Percentiles rank a stretch among this genome's conserved stretches.
These are phyloP conservation scores for Nothomitra cinnamomea DNA, from an alignment of 2,329 filamentous ascomycete genomes.

Conservation along the genomic window DNA sequence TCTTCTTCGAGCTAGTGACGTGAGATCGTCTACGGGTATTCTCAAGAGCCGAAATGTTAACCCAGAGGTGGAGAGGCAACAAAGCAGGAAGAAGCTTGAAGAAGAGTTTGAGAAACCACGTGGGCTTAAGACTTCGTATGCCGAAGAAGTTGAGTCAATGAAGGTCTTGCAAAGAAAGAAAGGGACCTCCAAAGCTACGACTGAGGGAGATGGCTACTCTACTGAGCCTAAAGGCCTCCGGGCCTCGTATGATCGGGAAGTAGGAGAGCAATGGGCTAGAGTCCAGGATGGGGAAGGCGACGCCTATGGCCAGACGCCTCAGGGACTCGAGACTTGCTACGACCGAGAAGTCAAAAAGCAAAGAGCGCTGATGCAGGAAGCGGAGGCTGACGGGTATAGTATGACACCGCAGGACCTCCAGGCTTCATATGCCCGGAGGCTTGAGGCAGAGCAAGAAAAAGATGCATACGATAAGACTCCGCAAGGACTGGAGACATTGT, in stretches of 20 bases:
- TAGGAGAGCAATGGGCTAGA: not conserved
- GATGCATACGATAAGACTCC: not conserved
- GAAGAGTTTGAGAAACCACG: not conserved
- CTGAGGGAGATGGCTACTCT: not conserved
- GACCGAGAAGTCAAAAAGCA: conserved; percentile 1
- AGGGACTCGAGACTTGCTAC: conserved; percentile 3
- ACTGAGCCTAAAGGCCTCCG: not conserved
- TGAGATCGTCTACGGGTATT: conserved; percentile 12
- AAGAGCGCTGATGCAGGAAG: not conserved
- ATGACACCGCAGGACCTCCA: conserved; percentile 29
- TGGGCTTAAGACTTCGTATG: not conserved
- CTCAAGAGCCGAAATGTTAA: conserved; percentile 10
- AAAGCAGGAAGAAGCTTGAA: not conserved
- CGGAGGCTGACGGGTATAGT: conserved; percentile 6
- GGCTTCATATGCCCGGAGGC: conserved; percentile 27
- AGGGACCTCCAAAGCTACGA: not conserved
- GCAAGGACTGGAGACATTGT: conserved; percentile 1
- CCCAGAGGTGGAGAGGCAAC: not conserved
- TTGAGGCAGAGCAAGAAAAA: conserved; percentile 4
- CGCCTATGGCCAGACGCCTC: conserved; percentile 2
- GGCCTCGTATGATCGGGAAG: not conserved
- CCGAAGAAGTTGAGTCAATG: not conserved
- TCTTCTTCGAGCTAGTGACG: conserved; percentile 12
- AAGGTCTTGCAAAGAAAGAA: not conserved
- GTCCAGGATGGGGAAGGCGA: not conserved